Conservation (phyloP, 2,329 filamentous ascomycete genomes). For the Aspergillus sp. region DNA sequence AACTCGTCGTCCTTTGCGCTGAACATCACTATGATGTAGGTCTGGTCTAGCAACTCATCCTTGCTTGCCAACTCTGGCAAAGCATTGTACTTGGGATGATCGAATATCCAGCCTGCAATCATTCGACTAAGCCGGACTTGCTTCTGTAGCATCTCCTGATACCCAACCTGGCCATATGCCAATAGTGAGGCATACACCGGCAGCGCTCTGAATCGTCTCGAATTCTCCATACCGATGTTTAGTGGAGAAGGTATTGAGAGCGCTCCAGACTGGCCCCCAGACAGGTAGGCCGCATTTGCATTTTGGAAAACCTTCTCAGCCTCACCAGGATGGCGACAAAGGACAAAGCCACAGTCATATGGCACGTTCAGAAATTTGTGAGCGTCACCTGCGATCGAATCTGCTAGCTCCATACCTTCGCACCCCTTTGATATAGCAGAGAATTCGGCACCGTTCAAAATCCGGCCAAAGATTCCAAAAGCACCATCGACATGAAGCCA, state of each 20-base stretch:
- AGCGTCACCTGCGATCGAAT: slow-evolving; percentile 82
- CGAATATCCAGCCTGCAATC: slow-evolving; percentile 64
- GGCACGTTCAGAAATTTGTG: slow-evolving; percentile 96
- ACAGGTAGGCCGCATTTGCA: slow-evolving; percentile 80
- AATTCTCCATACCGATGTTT: slow-evolving; percentile 88
- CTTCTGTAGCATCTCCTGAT: slow-evolving; percentile 67
- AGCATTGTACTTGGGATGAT: slow-evolving; percentile 65
- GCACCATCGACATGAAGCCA: slow-evolving; percentile 93
- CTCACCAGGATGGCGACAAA: slow-evolving; percentile 64
- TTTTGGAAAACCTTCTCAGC: slow-evolving; percentile 73
- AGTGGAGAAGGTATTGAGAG: slow-evolving; percentile 71
- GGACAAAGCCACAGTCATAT: slow-evolving; percentile 90
- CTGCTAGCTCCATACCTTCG: slow-evolving; percentile 74
- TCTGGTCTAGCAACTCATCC: slow-evolving; percentile 51
- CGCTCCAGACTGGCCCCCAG: slow-evolving; percentile 35
- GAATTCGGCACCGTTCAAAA: slow-evolving; percentile 64
- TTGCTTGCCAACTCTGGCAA: slow-evolving; percentile 54
- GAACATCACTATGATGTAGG: slow-evolving; percentile 76
- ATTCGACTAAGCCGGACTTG: slow-evolving; percentile 72
- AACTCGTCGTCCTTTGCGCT: slow-evolving; percentile 64
- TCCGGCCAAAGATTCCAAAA: slow-evolving; percentile 78
- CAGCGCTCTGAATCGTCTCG: slow-evolving; percentile 84
- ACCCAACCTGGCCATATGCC: slow-evolving; percentile 70
- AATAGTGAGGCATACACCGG: slow-evolving; percentile 80
- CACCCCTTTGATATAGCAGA: slow-evolving; percentile 51